Evolutionary conservation across 106 monocot species (phyloP), one percentile per base, ranked within the genome.

Genomic region (Phalaenopsis equestris): DNA sequence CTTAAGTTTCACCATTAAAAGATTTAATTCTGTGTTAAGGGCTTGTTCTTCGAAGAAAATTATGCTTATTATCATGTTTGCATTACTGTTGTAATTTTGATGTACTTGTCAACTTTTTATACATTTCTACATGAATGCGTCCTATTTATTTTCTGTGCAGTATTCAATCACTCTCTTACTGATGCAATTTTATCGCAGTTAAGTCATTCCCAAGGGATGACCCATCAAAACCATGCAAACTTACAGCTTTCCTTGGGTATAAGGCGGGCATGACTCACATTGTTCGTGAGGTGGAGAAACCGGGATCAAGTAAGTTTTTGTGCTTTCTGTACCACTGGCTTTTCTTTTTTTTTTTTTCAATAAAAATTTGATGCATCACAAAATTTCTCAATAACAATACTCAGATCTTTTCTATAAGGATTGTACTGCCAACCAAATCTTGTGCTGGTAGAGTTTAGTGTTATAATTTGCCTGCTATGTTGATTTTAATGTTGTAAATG

Each of bases 231-330:
- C 56, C 78, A 23, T 85, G 86, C 2, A 84, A 83, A n/a, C 79
- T 93, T 23, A 93, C 96, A 77, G 85, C 93, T 67, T 96, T 96
- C 79, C 76, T 93, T 8, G 93, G 91, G 23, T 96, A 93, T 84
- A 96, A 96, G 84, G 89, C 93, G 78, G 90, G 96, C 42, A 96
- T 96, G 96, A 96, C 91, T 38, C 96, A 96, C 73, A 89, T 96
- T 38, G 93, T 91, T 30, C 81, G 93, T 67, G 96, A 96, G 68
- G 96, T 96, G 48, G 93, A 96, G 17, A 96, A 96, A 49, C 96
- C 96, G 61, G 93, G 96, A 76, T 93, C 93, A 45, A 95, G 95
- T 92, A 84, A 80, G 87, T 57, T 70, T 70, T 36, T 70, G 12
- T 39, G 39, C 9, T 39, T 10, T 39, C 10, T 68, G 70, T 70